Evolutionary conservation across 208 protist genomes (phyloP).

Genomic region (Leishmania guyanensis): DNA sequence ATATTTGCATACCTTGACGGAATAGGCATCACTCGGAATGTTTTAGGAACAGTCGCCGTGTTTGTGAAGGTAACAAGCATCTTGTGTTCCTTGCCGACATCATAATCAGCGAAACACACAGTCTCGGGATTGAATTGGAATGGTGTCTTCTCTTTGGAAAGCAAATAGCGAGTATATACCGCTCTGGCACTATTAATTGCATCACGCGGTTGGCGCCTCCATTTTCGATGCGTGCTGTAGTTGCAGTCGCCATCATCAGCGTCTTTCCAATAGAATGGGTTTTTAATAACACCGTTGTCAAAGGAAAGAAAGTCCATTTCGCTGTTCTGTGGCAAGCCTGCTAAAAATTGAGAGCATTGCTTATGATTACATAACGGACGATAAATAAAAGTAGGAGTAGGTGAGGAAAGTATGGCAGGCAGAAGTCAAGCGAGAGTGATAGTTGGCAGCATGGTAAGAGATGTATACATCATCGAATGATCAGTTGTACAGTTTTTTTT

Average conservation of each 20-base stretch:
- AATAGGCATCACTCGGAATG: slow-evolving; percentile 81
- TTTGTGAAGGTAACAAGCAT: slow-evolving; percentile 78
- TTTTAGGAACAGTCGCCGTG: slow-evolving; percentile 62
- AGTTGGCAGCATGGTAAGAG: not conserved
- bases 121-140: slow-evolving; percentile 50
- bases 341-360: not conserved
- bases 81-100: slow-evolving; percentile 65
- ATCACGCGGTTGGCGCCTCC: slow-evolving; percentile 19
- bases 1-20: slow-evolving; percentile 59
- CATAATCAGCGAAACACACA: slow-evolving; percentile 83
- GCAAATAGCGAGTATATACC: slow-evolving; percentile 21
- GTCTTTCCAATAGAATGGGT: slow-evolving; percentile 56
- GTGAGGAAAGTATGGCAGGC: not conserved
- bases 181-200: slow-evolving; percentile 5
- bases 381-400: not conserved
- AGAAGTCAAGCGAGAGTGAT: not conserved
- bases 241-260: not conserved
- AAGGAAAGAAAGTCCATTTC: slow-evolving; percentile 66
- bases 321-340: not conserved
- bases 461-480: not conserved
- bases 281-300: slow-evolving; percentile 64
- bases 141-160: slow-evolving; percentile 15
- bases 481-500: not conserved
- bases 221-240: slow-evolving; percentile 6
- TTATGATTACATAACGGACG: not conserved